phyloP scores from a whole-genome alignment of 1,284 basidiomycete genomes.

The Xerocomus nothofagi region DNA sequence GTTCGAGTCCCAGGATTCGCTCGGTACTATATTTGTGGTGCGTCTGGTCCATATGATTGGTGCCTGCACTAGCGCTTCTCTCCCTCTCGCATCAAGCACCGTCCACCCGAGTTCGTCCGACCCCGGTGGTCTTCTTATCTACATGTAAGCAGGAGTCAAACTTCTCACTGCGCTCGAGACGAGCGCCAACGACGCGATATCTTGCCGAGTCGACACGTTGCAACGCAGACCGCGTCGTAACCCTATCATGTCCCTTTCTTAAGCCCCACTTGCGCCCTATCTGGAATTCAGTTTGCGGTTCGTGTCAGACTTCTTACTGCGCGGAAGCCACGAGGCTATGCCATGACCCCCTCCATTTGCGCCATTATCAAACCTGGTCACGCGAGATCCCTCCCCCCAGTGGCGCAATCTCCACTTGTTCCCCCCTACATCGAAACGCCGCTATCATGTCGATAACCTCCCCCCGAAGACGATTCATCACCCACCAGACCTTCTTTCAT shows the following conservation, averaged over 20 bases:
- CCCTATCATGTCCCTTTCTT: background rate
- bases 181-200: background rate
- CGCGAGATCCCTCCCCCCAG: background rate
- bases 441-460: background rate
- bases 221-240: background rate
- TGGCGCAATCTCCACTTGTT: constrained; percentile 1
- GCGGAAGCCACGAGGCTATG: constrained; percentile 10
- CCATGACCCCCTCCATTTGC: background rate
- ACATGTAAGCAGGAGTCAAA: constrained; percentile 3
- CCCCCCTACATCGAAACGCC: background rate
- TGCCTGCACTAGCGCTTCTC: constrained; percentile 21
- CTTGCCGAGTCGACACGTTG: background rate
- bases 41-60: constrained; percentile 8
- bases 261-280: background rate
- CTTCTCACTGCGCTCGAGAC: background rate
- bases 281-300: background rate
- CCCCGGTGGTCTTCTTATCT: background rate
- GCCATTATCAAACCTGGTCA: constrained; percentile 9
- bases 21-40: constrained; percentile 17
- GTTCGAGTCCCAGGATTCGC: constrained; percentile 25
- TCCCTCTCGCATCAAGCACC: background rate
- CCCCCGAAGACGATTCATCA: constrained; percentile 1
- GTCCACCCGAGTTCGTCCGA: constrained; percentile 24
- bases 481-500: background rate
- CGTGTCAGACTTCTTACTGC: constrained; percentile 8